Percentiles rank a stretch among this genome's conserved stretches.
Evolutionary conservation across 306 rosid genomes (phyloP).

Genomic region (Amphicarpaea edgeworthii): DNA sequence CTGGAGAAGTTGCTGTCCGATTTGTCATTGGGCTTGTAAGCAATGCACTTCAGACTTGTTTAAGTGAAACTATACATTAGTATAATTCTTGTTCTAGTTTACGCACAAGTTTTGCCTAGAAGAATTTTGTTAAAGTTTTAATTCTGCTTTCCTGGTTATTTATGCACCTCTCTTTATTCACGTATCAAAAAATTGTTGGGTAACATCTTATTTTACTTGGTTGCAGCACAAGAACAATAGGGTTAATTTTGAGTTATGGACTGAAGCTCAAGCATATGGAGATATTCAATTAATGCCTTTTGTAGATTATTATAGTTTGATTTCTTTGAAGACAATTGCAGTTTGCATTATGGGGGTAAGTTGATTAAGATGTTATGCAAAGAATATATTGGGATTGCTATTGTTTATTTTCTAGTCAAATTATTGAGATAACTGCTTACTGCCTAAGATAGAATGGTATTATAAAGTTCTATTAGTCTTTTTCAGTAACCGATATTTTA

Average conservation of each 20-base stretch:
- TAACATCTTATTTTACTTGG: slow-evolving; percentile 41
- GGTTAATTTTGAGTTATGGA: slow-evolving; percentile 87
- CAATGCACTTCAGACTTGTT: slow-evolving; percentile 35
- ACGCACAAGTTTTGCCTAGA: slow-evolving; percentile 25
- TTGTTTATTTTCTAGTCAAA: slow-evolving; percentile 35
- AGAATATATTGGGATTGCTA: slow-evolving; percentile 28
- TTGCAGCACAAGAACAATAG: slow-evolving; percentile 83
- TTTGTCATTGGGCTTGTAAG: slow-evolving; percentile 98
- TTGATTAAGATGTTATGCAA: slow-evolving; percentile 21
- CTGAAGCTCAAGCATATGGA: slow-evolving; percentile 88
- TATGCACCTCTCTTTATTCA: background rate
- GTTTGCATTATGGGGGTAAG: slow-evolving; percentile 90
- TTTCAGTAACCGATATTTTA: background rate
- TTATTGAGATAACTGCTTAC: background rate
- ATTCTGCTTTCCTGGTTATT: slow-evolving; percentile 28
- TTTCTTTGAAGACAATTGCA: slow-evolving; percentile 88
- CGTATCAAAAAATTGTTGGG: slow-evolving; percentile 2
- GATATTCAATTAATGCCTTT: slow-evolving; percentile 94
- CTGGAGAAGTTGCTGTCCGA: slow-evolving; percentile 86
- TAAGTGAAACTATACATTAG: slow-evolving; percentile 29
- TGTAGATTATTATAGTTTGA: slow-evolving; percentile 91
- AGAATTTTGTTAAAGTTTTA: slow-evolving; percentile 18
- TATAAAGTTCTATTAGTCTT: slow-evolving; percentile 4
- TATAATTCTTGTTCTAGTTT: slow-evolving; percentile 29
- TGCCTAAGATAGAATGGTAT: slow-evolving; percentile 8